Percentiles rank a stretch among this genome's conserved stretches.
Evolutionary conservation across 495 filamentous ascomycete genomes (phyloP).

Genomic region (Penicillium pulvis): DNA sequence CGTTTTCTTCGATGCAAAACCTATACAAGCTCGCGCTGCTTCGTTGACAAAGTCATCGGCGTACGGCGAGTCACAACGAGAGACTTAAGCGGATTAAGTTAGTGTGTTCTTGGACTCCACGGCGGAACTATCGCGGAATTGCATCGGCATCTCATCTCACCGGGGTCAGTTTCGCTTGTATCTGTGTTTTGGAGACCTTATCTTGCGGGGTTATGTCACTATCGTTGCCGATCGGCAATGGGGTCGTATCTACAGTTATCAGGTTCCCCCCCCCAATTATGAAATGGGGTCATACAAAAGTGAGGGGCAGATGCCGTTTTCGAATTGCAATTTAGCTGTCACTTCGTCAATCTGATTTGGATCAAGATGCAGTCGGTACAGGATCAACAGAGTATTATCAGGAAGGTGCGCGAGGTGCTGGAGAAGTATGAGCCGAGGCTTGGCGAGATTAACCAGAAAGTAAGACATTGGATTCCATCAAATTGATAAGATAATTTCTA

Average conservation of each 20-base stretch:
- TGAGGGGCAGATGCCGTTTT: neutral
- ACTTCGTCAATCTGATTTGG: neutral
- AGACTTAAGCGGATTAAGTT: slow-evolving; percentile 7
- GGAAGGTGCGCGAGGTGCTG: slow-evolving; percentile 29
- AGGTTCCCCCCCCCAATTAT: neutral
- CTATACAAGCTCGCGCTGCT: slow-evolving; percentile 25
- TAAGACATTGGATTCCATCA: slow-evolving; percentile 11
- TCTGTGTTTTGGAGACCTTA: slow-evolving; percentile 1
- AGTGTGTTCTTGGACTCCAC: slow-evolving; percentile 10
- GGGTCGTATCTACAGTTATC: slow-evolving; percentile 3
- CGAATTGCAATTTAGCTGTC: neutral
- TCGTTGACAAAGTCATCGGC: slow-evolving; percentile 13
- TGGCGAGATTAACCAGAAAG: slow-evolving; percentile 47
- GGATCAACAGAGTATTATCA: slow-evolving; percentile 25
- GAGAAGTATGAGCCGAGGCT: slow-evolving; percentile 36
- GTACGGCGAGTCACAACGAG: slow-evolving; percentile 11
- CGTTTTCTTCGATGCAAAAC: slow-evolving; percentile 23
- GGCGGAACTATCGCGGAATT: slow-evolving; percentile 16
- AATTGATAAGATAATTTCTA: neutral
- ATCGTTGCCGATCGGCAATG: slow-evolving; percentile 19
- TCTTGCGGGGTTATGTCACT: slow-evolving; percentile 9
- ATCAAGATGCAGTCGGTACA: slow-evolving; percentile 16
- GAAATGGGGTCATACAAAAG: neutral
- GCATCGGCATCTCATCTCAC: neutral
- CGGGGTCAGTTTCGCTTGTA: neutral